Conservation (phyloP, 2,329 filamentous ascomycete species). For the Chalara sp. region DNA sequence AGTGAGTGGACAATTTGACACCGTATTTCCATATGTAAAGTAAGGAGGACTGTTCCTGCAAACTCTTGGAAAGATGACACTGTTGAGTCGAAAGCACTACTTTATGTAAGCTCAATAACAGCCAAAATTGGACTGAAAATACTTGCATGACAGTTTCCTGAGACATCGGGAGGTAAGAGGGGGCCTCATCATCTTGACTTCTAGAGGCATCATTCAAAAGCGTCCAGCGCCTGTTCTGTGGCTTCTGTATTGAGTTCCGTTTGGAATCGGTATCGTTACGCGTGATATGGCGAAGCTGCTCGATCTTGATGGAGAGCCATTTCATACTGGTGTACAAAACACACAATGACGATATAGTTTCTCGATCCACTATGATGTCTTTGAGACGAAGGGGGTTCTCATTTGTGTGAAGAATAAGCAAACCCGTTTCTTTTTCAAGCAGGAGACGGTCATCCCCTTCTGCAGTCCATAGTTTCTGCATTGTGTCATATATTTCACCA, state of each 20-base stretch:
- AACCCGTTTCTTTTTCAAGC: constrained; percentile 54
- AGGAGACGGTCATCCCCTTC: constrained; percentile 47
- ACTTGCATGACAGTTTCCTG: constrained; percentile 73
- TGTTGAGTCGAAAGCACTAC: constrained; percentile 77
- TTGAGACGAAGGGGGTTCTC: constrained; percentile 61
- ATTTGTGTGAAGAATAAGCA: constrained; percentile 50
- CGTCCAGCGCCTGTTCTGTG: constrained; percentile 69
- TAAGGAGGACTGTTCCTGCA: constrained; percentile 71
- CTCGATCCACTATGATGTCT: constrained; percentile 85
- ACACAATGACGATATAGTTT: constrained; percentile 77
- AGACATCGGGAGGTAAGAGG: constrained; percentile 82
- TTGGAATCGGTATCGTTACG: constrained; percentile 62
- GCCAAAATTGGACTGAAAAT: neutral
- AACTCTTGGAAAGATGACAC: constrained; percentile 77
- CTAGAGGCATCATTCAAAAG: constrained; percentile 60
- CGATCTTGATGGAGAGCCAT: constrained; percentile 83
- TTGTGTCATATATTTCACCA: constrained; percentile 65
- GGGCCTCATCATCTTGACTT: constrained; percentile 51
- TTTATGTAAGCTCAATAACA: too few species aligned
- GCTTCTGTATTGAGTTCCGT: constrained; percentile 27
- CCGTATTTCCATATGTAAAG: constrained; percentile 82
- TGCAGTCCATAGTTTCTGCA: constrained; percentile 58
- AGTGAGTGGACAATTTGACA: constrained; percentile 81
- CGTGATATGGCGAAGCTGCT: constrained; percentile 77
- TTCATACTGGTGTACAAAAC: constrained; percentile 96